These are phyloP conservation scores for Thuja plicata DNA, from an alignment of 83 land plant genomes.

Conservation along the genomic window DNA sequence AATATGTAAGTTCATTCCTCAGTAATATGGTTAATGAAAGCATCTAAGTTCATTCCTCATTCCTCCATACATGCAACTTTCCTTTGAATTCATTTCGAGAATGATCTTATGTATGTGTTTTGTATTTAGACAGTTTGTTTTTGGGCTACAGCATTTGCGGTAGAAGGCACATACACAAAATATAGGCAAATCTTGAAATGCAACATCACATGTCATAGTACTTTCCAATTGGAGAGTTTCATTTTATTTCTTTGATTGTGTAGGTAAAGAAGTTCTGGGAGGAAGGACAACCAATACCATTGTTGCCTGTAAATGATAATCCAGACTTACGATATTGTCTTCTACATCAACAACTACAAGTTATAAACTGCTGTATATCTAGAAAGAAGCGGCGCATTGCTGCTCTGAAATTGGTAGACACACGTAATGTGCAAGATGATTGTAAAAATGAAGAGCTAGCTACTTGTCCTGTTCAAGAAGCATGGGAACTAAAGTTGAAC, in stretches of 20 bases:
- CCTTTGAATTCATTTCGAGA: neutral
- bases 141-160: neutral
- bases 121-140: neutral
- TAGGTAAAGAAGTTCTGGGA: slow-evolving; percentile 85
- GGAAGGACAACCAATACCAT: slow-evolving; percentile 75
- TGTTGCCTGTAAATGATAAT: slow-evolving; percentile 70
- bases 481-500: neutral
- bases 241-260: slow-evolving; percentile 14
- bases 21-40: no score
- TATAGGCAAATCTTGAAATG: slow-evolving; percentile 5
- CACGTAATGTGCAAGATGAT: slow-evolving; percentile 26
- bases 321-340: slow-evolving; percentile 91
- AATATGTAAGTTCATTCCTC: no score
- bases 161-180: neutral
- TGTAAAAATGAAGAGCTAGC: slow-evolving; percentile 14
- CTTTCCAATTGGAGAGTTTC: neutral
- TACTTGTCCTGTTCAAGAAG: neutral
- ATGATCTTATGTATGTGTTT: neutral
- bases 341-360: slow-evolving; percentile 82
- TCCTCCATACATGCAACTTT: neutral
- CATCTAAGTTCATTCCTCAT: neutral
- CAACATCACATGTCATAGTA: neutral
- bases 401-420: slow-evolving; percentile 52
- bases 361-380: slow-evolving; percentile 90
- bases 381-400: slow-evolving; percentile 58